These are phyloP conservation scores for Phanerodontia chrysosporium DNA, from an alignment of 768 basidiomycete genomes.

Conservation along the genomic window DNA sequence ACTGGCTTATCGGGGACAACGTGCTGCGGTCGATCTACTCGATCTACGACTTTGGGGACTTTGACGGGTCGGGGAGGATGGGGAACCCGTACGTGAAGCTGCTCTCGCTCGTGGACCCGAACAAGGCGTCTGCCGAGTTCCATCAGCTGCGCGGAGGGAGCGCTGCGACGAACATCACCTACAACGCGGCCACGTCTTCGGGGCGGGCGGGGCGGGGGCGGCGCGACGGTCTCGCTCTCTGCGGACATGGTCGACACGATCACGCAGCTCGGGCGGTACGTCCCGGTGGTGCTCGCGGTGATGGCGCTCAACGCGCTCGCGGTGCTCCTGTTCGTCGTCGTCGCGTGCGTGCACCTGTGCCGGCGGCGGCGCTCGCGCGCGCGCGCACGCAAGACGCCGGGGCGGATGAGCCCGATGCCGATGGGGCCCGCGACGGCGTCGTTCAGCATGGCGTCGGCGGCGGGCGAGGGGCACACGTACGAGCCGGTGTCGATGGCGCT, in stretches of 20 bases:
- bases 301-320: slow-evolving; percentile 77
- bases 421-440: slow-evolving; percentile 35
- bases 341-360: slow-evolving; percentile 51
- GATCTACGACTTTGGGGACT: slow-evolving; percentile 84
- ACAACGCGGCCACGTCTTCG: slow-evolving; percentile 42
- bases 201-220: slow-evolving; percentile 33
- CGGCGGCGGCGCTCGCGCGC: slow-evolving; percentile 35
- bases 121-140: slow-evolving; percentile 69
- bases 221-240: slow-evolving; percentile 50
- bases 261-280: slow-evolving; percentile 55
- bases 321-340: slow-evolving; percentile 50
- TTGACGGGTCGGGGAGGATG: slow-evolving; percentile 55
- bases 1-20: slow-evolving; percentile 82
- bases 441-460: slow-evolving; percentile 11
- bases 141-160: slow-evolving; percentile 61
- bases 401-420: slow-evolving; percentile 55
- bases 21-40: slow-evolving; percentile 79
- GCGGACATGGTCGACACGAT: slow-evolving; percentile 55
- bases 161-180: slow-evolving; percentile 65
- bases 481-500: slow-evolving; percentile 64
- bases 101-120: slow-evolving; percentile 63
- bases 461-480: slow-evolving; percentile 43
- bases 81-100: slow-evolving; percentile 78
- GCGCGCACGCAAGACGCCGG: slow-evolving; percentile 33
- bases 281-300: slow-evolving; percentile 72